Evolutionary conservation across 2,329 filamentous ascomycete species (phyloP), one percentile per base, ranked within the genome.

Genomic region (Nothophaeocryptopus gaeumannii): DNA sequence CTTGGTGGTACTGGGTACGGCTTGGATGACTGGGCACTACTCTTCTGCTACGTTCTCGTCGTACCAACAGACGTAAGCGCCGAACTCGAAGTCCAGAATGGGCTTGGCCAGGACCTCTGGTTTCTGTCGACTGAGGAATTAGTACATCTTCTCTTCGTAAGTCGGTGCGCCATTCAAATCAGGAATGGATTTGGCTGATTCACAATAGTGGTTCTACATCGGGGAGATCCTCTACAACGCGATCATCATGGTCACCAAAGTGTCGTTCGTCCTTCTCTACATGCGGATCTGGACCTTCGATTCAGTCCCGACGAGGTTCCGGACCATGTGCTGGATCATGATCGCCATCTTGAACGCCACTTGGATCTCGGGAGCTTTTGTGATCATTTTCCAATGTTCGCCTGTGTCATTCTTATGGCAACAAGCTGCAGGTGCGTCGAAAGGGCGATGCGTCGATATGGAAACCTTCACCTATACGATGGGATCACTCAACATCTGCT

Each of bases 141-240:
- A 5, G 43, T 42, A n/a, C 33, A 20, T 3, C 39, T 50, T 20
- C 32, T 54, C 12, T 29, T 39, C 36, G 50, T 53, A 35, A 35
- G 40, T 29, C n/a, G 11, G 14, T 7, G 30, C 5, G 8, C 14
- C 30, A 26, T 30, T 11, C 10, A n/a, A n/a, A n/a, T n/a, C n/a
- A n/a, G n/a, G n/a, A n/a, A n/a, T n/a, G n/a, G n/a, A n/a, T n/a
- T n/a, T n/a, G n/a, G n/a, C n/a, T n/a, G n/a, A n/a, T n/a, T n/a
- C n/a, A n/a, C n/a, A n/a, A n/a, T 30, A 54, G 52, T 39, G 35
- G 36, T 54, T 48, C 37, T 54, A 51, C 35, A 2, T 54, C 30
- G 47, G 47, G 12, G 41, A 44, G 13, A 15, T 54, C 5, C 39
- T 50, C 34, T 54, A 51, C 47, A 40, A 45, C 14, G 31, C 36